Percentiles rank a stretch among this genome's conserved stretches.
Evolutionary conservation across 192 early-diverging fungal genomes (phyloP).

Genomic region (Obelidium mucronatum): DNA sequence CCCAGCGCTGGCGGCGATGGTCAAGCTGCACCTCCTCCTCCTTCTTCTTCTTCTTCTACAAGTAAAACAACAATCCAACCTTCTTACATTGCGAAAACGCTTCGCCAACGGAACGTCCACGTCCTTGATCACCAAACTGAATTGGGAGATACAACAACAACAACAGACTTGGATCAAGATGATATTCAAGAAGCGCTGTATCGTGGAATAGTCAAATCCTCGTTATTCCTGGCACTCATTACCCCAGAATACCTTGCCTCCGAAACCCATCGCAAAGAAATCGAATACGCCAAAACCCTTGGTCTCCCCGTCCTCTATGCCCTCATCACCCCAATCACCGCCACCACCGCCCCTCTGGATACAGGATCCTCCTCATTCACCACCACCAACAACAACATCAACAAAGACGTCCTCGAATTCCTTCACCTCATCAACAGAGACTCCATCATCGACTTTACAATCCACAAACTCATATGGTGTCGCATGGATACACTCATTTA

Average conservation of each 20-base stretch:
- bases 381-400: background rate
- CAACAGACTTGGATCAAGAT: background rate
- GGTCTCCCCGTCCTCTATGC: conserved; percentile 10
- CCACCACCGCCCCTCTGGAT: no score
- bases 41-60: background rate
- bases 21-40: background rate
- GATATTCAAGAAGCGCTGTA: background rate
- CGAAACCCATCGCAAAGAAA: conserved; percentile 12
- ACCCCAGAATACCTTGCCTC: conserved; percentile 24
- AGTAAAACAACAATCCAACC: background rate
- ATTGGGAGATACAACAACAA: background rate
- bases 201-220: conserved; percentile 13
- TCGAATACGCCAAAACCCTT: conserved; percentile 7
- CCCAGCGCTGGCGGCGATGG: background rate
- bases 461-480: background rate
- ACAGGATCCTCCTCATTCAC: conserved; percentile 1
- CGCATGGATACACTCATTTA: conserved; percentile 13
- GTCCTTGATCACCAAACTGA: background rate
- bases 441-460: conserved; percentile 13
- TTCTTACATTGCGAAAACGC: background rate
- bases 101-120: background rate
- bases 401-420: background rate
- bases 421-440: background rate
- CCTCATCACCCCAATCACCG: background rate
- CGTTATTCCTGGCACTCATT: conserved; percentile 17